A percentile compares a stretch with the other conserved stretches of the same genome.
phyloP scores from a whole-genome alignment of 192 early-diverging fungal species.

The Spizellomyces sp. region DNA sequence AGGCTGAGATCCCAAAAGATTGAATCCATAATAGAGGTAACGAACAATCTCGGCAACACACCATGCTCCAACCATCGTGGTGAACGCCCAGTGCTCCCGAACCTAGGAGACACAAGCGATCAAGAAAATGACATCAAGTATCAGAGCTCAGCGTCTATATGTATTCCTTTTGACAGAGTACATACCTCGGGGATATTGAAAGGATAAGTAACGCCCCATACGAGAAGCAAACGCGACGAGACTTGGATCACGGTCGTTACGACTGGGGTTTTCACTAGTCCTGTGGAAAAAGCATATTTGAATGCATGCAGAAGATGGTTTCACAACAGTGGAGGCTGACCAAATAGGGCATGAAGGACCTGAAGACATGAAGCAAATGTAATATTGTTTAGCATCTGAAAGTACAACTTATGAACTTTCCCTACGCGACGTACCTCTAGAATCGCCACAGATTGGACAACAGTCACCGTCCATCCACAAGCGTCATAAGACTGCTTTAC shows the following conservation, averaged over 20 bases:
- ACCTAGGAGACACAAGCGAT: conserved; percentile 44
- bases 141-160: neutral
- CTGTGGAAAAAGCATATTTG: too few species aligned
- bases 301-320: too few species aligned
- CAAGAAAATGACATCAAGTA: neutral
- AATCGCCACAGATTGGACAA: conserved; percentile 81
- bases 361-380: neutral
- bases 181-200: conserved; percentile 44
- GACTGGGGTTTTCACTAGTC: conserved; percentile 81
- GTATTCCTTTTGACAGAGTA: neutral
- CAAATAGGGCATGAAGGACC: conserved; percentile 36
- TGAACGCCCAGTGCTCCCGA: conserved; percentile 65
- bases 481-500: conserved; percentile 63
- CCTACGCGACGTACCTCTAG: conserved; percentile 68
- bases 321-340: too few species aligned
- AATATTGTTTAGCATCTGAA: conserved; percentile 6
- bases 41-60: conserved; percentile 87
- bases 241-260: conserved; percentile 86
- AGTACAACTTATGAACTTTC: conserved; percentile 16
- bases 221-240: conserved; percentile 79
- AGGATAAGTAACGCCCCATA: conserved; percentile 75
- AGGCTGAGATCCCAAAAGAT: conserved; percentile 65
- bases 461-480: conserved; percentile 63
- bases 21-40: conserved; percentile 86
- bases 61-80: conserved; percentile 90